Evolutionary conservation across 768 basidiomycete genomes (phyloP).

Genomic region (Erythrobasidium yunnanense): DNA sequence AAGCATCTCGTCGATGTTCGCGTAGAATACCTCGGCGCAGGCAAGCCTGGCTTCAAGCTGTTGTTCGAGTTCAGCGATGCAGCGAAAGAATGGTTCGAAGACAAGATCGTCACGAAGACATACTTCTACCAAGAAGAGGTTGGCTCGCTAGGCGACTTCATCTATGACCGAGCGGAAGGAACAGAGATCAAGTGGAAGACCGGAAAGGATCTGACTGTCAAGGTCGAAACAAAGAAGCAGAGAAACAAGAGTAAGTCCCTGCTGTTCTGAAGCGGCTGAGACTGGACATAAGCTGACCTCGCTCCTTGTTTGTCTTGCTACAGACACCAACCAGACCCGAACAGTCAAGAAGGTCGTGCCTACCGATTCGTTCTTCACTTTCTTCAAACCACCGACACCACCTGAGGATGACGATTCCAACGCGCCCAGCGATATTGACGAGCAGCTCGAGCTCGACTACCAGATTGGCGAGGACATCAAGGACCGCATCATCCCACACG

Average conservation of each 20-base stretch:
- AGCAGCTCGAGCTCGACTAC: slow-evolving; percentile 89
- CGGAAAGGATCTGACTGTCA: slow-evolving; percentile 93
- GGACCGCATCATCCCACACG: slow-evolving; percentile 66
- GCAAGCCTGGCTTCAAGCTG: slow-evolving; percentile 83
- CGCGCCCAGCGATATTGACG: slow-evolving; percentile 72
- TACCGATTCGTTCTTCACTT: slow-evolving; percentile 97
- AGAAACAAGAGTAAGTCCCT: slow-evolving; percentile 85
- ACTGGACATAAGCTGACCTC: neutral
- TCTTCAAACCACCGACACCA: slow-evolving; percentile 73
- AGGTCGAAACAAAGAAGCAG: slow-evolving; percentile 98
- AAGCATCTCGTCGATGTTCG: slow-evolving; percentile 69
- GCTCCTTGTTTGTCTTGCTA: slow-evolving; percentile 53
- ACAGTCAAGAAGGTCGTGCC: slow-evolving; percentile 64
- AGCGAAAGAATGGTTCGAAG: slow-evolving; percentile 77
- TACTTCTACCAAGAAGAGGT: slow-evolving; percentile 60
- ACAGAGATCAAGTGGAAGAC: slow-evolving; percentile 93
- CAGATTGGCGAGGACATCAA: slow-evolving; percentile 51
- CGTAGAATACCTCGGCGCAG: slow-evolving; percentile 59
- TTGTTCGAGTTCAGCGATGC: slow-evolving; percentile 56
- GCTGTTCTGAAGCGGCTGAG: neutral
- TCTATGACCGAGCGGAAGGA: slow-evolving; percentile 87
- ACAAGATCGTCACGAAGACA: slow-evolving; percentile 74
- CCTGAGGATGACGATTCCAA: slow-evolving; percentile 56
- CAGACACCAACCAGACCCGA: slow-evolving; percentile 48
- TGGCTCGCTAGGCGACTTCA: slow-evolving; percentile 64